Evolutionary conservation across 805 yeast genomes (phyloP).

Genomic region (Kazachstania psychrophila): DNA sequence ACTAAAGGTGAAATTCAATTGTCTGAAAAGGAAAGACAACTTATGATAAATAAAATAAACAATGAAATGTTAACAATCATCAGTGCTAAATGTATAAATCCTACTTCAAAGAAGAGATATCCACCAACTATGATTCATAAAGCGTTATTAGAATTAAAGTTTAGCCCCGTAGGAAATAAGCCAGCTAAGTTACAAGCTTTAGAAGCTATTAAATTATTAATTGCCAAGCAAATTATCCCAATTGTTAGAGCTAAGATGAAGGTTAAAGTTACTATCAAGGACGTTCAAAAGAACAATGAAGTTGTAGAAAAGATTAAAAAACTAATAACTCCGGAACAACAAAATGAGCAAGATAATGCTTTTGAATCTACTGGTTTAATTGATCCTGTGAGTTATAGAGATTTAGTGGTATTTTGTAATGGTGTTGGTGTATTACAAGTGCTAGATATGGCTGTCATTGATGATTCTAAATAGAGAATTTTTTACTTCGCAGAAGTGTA

Average conservation of each 20-base stretch:
- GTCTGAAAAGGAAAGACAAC: conserved; percentile 84
- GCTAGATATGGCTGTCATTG: conserved; percentile 80
- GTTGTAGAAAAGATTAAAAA: conserved; percentile 36
- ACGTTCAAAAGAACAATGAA: conserved; percentile 34
- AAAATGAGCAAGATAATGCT: conserved; percentile 26
- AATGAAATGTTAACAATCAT: conserved; percentile 77
- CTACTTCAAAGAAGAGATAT: conserved; percentile 78
- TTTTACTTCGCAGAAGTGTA: too few species aligned
- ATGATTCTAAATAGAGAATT: conserved; percentile 29
- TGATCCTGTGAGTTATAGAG: conserved; percentile 78
- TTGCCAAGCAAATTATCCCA: conserved; percentile 76
- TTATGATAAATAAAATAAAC: conserved; percentile 60
- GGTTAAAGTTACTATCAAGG: conserved; percentile 51
- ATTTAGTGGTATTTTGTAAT: conserved; percentile 51
- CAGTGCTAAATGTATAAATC: conserved; percentile 86
- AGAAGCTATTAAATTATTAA: conserved; percentile 76
- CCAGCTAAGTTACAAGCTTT: conserved; percentile 82
- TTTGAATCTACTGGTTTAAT: conserved; percentile 49
- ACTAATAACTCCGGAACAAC: conserved; percentile 30
- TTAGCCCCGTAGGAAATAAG: conserved; percentile 63
- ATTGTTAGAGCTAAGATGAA: conserved; percentile 93
- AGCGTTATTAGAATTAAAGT: conserved; percentile 66
- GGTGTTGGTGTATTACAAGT: conserved; percentile 67
- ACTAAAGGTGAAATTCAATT: conserved; percentile 90
- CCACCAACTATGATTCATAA: conserved; percentile 93